A percentile compares a stretch with the other conserved stretches of the same genome.
Evolutionary conservation across 257 asterid genomes (phyloP).

Genomic region (Plantago elongata): DNA sequence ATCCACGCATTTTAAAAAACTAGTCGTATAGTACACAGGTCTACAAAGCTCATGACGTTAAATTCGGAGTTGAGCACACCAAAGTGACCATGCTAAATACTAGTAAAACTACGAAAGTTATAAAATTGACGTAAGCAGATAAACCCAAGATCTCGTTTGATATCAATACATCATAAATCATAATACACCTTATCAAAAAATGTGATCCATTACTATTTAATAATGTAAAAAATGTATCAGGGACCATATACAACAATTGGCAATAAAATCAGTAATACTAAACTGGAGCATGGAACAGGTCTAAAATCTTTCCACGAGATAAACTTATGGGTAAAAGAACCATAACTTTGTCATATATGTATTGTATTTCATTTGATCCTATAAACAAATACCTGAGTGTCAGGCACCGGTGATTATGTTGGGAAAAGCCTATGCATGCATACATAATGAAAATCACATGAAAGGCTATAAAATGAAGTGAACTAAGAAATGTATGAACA

Average conservation of each 20-base stretch:
- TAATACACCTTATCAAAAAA: background rate
- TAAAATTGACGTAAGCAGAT: too few relatives aligned
- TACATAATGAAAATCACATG: background rate
- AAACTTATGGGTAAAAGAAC: background rate
- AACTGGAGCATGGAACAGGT: background rate
- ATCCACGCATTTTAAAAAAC: too few relatives aligned
- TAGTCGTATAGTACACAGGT: background rate
- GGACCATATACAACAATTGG: background rate
- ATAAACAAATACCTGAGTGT: background rate
- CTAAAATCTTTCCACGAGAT: background rate
- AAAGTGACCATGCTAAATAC: too few relatives aligned
- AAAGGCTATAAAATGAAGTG: constrained; percentile 12
- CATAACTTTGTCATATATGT: background rate
- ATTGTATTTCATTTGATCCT: background rate
- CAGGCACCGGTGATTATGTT: constrained; percentile 14
- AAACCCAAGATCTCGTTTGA: too few relatives aligned
- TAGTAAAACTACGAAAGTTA: too few relatives aligned
- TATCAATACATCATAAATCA: too few relatives aligned
- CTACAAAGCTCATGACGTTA: too few relatives aligned
- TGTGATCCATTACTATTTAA: background rate
- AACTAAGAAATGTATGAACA: constrained; percentile 15
- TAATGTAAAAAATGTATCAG: background rate
- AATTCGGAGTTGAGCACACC: too few relatives aligned
- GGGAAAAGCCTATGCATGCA: constrained; percentile 5
- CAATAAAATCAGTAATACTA: background rate